Evolutionary conservation across 495 filamentous ascomycete species (phyloP).

Genomic region (Oidiodendron maius): DNA sequence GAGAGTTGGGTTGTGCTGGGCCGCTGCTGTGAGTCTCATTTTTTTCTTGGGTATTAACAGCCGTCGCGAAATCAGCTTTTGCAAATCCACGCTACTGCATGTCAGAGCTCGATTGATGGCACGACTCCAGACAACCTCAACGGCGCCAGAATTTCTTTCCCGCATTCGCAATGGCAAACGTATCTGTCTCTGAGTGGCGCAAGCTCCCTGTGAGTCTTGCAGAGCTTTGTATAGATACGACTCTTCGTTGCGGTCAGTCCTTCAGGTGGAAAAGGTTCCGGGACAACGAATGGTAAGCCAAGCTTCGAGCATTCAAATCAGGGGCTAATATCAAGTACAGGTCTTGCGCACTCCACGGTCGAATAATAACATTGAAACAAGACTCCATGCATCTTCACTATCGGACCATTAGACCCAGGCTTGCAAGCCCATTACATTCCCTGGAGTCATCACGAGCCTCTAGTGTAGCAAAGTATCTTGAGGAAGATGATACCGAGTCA

Average conservation of each 20-base stretch:
- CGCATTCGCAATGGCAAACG: slow-evolving; percentile 12
- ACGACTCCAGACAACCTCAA: too few relatives aligned
- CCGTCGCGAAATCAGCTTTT: background rate
- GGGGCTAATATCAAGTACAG: slow-evolving; percentile 29
- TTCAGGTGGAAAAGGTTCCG: slow-evolving; percentile 86
- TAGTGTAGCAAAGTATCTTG: background rate
- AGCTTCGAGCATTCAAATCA: background rate
- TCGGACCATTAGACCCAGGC: slow-evolving; percentile 53
- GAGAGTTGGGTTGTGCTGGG: slow-evolving; percentile 5
- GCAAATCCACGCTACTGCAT: background rate
- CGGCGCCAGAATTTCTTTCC: background rate
- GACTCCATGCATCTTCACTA: slow-evolving; percentile 78
- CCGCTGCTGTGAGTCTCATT: background rate
- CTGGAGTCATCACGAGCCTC: slow-evolving; percentile 20
- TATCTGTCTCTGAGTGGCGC: slow-evolving; percentile 54
- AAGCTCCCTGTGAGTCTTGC: slow-evolving; percentile 73
- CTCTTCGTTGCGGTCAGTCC: slow-evolving; percentile 84
- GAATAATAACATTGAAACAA: slow-evolving; percentile 79
- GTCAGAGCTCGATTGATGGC: too few relatives aligned
- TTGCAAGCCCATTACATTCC: slow-evolving; percentile 15
- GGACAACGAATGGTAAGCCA: slow-evolving; percentile 68
- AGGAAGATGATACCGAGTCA: slow-evolving; percentile 54
- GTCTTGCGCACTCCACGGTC: slow-evolving; percentile 79
- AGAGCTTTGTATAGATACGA: slow-evolving; percentile 88
- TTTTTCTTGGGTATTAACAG: background rate